Conservation (phyloP, 2,329 filamentous ascomycete genomes). For the Aspergillus viridinutans region DNA sequence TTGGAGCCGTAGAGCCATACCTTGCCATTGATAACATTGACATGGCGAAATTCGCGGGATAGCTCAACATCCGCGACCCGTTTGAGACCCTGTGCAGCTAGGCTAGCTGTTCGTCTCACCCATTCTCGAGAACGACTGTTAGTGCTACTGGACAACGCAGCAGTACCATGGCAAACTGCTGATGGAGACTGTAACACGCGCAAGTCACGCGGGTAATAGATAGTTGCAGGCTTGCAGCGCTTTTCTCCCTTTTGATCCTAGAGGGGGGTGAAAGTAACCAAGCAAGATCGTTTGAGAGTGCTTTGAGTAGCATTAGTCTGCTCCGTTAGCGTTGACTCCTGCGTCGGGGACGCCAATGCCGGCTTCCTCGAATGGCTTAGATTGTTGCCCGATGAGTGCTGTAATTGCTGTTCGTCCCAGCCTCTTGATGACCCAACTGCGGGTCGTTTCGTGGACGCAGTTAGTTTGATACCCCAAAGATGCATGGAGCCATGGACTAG, state of each 20-base stretch:
- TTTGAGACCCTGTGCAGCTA: not conserved
- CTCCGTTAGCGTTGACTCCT: not conserved
- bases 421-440: constrained; percentile 21
- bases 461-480: not conserved
- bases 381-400: constrained; percentile 5
- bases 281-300: not conserved
- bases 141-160: not conserved
- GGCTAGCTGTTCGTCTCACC: not conserved
- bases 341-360: not conserved
- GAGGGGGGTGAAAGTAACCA: not conserved
- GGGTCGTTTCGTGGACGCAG: constrained; percentile 4
- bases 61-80: not conserved
- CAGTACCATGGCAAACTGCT: not conserved
- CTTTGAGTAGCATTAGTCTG: not conserved
- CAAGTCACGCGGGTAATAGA: not conserved
- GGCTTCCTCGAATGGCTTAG: constrained; percentile 2
- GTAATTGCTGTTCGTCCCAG: constrained; percentile 14
- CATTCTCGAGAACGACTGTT: not conserved
- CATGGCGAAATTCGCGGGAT: not conserved
- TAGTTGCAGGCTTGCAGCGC: not conserved
- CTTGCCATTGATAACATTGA: not conserved
- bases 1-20: not conserved
- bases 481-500: not conserved
- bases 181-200: not conserved
- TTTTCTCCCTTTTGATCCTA: not conserved